phyloP scores from a whole-genome alignment of 352 stramenopile species.

The Globisporangium radiosum region DNA sequence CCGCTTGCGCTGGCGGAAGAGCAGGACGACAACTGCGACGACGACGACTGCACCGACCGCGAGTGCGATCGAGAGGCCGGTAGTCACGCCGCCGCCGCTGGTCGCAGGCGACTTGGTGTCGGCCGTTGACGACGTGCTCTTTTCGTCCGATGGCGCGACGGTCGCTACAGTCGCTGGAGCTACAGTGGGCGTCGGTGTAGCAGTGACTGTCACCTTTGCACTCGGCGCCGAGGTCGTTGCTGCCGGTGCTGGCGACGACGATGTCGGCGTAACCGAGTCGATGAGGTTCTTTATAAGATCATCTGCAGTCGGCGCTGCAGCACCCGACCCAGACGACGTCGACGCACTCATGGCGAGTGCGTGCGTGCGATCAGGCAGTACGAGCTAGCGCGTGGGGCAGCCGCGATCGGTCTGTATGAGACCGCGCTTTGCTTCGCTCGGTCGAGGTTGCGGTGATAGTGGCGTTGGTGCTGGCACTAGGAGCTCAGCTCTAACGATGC shows the following conservation, averaged over 20 bases:
- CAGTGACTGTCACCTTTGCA: not conserved
- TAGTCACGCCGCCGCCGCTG: not conserved
- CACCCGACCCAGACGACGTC: constrained; percentile 1
- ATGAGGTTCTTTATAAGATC: constrained; percentile 17
- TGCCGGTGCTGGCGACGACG: not conserved
- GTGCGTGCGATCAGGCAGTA: too few species aligned
- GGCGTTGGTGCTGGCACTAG: too few species aligned
- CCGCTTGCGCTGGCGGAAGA: constrained; percentile 14
- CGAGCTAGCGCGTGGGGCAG: too few species aligned
- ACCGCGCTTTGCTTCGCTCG: too few species aligned
- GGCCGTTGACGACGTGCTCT: constrained; percentile 7
- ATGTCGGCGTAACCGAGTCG: constrained; percentile 13
- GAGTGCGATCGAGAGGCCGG: constrained; percentile 10
- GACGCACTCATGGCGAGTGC: constrained; percentile 10
- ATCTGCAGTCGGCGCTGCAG: constrained; percentile 6
- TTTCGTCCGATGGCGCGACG: not conserved
- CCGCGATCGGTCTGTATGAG: too few species aligned
- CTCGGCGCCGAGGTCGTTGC: not conserved
- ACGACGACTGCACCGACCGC: constrained; percentile 9
- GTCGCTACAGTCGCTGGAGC: not conserved
- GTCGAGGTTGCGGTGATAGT: not conserved
- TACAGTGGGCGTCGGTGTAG: not conserved
- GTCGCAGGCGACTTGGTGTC: not conserved
- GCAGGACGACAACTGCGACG: constrained; percentile 10
- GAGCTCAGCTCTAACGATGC: too few species aligned